Evolutionary conservation across 768 basidiomycete genomes (phyloP).

Genomic region (Panaeolus cyanescens): DNA sequence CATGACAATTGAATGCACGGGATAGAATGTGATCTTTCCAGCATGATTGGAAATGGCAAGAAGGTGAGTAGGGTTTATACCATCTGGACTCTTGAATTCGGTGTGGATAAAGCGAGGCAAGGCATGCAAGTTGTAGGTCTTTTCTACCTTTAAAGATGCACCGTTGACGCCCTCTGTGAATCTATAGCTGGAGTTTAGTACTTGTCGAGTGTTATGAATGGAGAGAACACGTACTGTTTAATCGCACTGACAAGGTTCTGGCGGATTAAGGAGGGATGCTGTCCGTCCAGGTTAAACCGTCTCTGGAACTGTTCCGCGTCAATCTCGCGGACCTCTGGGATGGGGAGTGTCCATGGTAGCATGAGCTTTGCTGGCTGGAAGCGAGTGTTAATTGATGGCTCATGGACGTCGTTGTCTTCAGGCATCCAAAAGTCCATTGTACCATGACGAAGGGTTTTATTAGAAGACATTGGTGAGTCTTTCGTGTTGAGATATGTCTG

Average conservation of each 20-base stretch:
- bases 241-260: background rate
- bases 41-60: background rate
- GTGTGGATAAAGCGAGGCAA: background rate
- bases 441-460: background rate
- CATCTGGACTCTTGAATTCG: background rate
- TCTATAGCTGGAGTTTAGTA: background rate
- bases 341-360: background rate
- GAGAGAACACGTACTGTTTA: background rate
- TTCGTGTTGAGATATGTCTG: background rate
- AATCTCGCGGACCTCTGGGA: background rate
- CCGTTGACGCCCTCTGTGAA: background rate
- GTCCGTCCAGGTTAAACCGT: background rate
- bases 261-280: background rate
- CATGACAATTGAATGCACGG: background rate
- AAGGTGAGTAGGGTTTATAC: background rate
- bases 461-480: background rate
- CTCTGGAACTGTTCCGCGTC: background rate
- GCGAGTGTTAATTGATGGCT: background rate
- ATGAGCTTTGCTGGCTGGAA: background rate
- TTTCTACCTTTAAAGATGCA: background rate
- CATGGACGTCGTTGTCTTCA: background rate
- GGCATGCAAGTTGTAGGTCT: background rate
- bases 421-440: background rate
- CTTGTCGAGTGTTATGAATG: background rate
- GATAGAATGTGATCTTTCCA: background rate